Evolutionary conservation across 768 basidiomycete species (phyloP), one percentile per base, ranked within the genome.

Genomic region (Tylopilus plumbeoviolaceoides): DNA sequence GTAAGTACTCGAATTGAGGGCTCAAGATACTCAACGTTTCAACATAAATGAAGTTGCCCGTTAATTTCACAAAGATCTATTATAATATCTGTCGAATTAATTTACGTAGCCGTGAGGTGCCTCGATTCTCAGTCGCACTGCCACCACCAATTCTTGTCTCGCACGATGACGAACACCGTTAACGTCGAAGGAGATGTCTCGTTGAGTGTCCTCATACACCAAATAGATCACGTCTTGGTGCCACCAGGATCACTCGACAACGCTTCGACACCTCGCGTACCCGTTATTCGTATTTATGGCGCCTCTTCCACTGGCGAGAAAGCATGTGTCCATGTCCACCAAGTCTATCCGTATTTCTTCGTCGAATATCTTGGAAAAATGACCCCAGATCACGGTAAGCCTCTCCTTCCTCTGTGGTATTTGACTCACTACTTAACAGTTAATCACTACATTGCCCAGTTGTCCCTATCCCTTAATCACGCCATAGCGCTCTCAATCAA

Each of bases 211-310:
- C 73, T 72, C 57, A 69, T 80, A 52, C 77, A 77, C 48, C 74
- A 79, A 58, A 85, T 91, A 55, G 89, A 91, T 61, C 76, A 90
- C 62, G 71, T 72, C 40, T 68, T 89, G 36, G 71, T 72, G 27
- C 72, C 73, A 27, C 75, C 88, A 8, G 27, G 17, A 28, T 77
- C 72, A 23, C 78, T 91, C 39, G 89, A 91, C 69, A 82, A 84
- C 51, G 67, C 78, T 5, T 69, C 67, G 3, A 78, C 91, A 23
- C 78, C 77, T 11, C 78, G 73, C 25, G 86, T 88, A 20, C 95
- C 95, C 14, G 78, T 94, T 5, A 75, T 98, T 52, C 78, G 93
- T 48, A 86, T 99, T 45, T 98, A 84, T 67, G 97, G 95, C 14
- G 72, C 83, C 12, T 90, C 92, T 2, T 88, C 90, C 5, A 66